Base-by-base conservation (phyloP, 495 filamentous ascomycete species). In the Bacidia rubella region DNA sequence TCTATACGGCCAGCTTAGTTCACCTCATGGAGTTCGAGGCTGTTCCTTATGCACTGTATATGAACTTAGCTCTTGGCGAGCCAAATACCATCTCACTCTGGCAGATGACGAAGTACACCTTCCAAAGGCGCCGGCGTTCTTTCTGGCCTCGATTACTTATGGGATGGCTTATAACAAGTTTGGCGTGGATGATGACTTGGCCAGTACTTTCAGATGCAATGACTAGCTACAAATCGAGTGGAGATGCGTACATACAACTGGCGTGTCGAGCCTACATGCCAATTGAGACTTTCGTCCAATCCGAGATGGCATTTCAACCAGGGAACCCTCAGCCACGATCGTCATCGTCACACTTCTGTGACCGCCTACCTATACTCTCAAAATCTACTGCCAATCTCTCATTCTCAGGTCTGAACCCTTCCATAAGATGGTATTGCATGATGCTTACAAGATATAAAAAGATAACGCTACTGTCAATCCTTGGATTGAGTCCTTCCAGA, bases 41-140 rank as follows among this genome's bases (percentile, higher is more conserved):
- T 19, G 49, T 56, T 7, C 25, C 24, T 12, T 47, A 51, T 45
- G 42, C 43, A 35, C 20, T 58, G 11, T 58, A 42, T 29, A 56
- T 46, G 35, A 32, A 25, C 2, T 17, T 57, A 12, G 53, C 56
- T 17, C 38, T 51, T 29, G 26, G 22, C 20, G 42, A 39, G n/a
- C 38, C 42, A 24, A 56, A 39, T 11, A 20, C 38, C 7, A 25
- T 38, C 5, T 49, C 54, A 2, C 17, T 46, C 21, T 17, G 47
- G 25, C 23, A 35, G 11, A 19, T 57, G 35, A 19, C 46, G 15
- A 35, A 35, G 29, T 35, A 35, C 29, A 15, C 29, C 29, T 35
- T 5, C 15, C 29, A 35, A n/a, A n/a, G n/a, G 29, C 29, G 29
- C 5, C 29, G 29, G 29, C 29, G 15, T 5, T 5, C 29, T 7